These are phyloP conservation scores for Scytalidium sp. DNA, from an alignment of 2,329 filamentous ascomycete species.

Conservation along the genomic window DNA sequence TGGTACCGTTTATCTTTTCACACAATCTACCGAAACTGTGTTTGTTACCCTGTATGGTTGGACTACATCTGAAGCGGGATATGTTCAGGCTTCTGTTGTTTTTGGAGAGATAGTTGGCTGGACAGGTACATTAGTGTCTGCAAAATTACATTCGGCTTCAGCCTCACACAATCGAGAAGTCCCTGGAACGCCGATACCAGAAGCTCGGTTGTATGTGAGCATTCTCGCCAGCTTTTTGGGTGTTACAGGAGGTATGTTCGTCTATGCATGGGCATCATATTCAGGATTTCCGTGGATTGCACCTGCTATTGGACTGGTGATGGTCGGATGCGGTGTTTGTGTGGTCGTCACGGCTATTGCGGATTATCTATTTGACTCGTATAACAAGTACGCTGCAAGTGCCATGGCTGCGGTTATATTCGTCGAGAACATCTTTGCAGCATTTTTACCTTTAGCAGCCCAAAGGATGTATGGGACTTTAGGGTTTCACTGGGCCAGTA, in stretches of 20 bases:
- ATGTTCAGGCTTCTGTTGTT: no score
- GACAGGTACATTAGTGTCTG: no score
- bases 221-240: slow-evolving; percentile 28
- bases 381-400: slow-evolving; percentile 40
- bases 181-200: no score
- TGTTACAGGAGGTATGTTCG: slow-evolving; percentile 4
- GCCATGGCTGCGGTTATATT: slow-evolving; percentile 38
- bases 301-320: no score
- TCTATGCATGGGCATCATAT: slow-evolving; percentile 2
- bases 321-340: no score
- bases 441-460: slow-evolving; percentile 40
- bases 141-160: no score
- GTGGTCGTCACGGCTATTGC: no score
- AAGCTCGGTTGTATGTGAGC: slow-evolving; percentile 44
- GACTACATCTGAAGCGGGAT: slow-evolving; percentile 50
- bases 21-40: slow-evolving; percentile 61
- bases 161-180: no score
- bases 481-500: slow-evolving; percentile 40
- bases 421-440: slow-evolving; percentile 38
- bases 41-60: slow-evolving; percentile 61
- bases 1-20: no score
- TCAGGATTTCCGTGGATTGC: no score
- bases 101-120: no score
- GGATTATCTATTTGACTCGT: slow-evolving; percentile 29
- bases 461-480: slow-evolving; percentile 27